Base-by-base conservation (phyloP, 345 rosid genomes). In the Nephelium lappaceum region DNA sequence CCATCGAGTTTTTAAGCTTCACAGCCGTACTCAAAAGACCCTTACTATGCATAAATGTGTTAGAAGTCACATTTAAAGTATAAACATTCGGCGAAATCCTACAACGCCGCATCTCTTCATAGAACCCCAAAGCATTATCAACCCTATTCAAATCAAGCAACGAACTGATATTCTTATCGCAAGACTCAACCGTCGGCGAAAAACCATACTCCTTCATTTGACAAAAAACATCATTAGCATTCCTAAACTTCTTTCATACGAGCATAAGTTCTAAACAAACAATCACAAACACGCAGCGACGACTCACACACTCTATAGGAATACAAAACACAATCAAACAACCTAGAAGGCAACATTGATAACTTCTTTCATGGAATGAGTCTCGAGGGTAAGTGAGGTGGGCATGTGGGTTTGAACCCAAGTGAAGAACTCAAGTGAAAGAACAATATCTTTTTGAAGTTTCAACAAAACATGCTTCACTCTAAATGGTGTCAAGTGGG, bases 131-230 rank as follows among this genome's bases (percentile, higher is more conserved):
- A 18, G 87, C 93, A 67, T 93, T 79, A 24, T 95, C 98, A 42
- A 70, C 86, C 77, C 98, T 86, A 61, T 81, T 68, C 76, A 81
- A 84, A 80, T 73, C 81, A 49, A 95, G 90, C 77, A 88, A 53
- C 0, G 98, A 90, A 70, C 97, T 91, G 87, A 95, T 66, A 83
- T 83, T 93, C 15, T 95, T 92, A 67, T 95, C 93, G 83, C 98
- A 93, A 27, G 98, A 93, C 78, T 92, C 91, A 39, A 92, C 79
- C 10, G 81, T 85, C 0, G 98, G 98, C 65, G 88, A 72, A 68
- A 92, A 85, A 2, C 98, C 98, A 24, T 88, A 92, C 51, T 79
- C 91, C 83, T 79, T 93, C 97, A 95, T 95, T 74, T 73, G 81
- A 57, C 24, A 39, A 84, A 91, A 95, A 1, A 89, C 74, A 79